Conservation (phyloP, 805 yeast species). For the Diddensiella transvaalensis region DNA sequence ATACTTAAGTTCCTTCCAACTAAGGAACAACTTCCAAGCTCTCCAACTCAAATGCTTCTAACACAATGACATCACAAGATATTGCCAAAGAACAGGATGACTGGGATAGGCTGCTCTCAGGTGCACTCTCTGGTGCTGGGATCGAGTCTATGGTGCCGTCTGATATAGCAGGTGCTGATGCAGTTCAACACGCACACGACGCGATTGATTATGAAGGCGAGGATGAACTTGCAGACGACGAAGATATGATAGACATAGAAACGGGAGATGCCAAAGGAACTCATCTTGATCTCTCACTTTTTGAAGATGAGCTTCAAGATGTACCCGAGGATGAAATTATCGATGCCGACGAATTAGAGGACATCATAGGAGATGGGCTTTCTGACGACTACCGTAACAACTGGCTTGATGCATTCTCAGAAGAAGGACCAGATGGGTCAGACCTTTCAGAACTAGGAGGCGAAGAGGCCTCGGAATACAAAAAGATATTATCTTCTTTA, state of each 20-base stretch:
- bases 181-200: conserved; percentile 77
- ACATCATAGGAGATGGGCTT: conserved; percentile 35
- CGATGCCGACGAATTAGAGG: conserved; percentile 26
- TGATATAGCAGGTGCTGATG: conserved; percentile 42
- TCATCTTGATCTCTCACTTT: conserved; percentile 28
- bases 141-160: conserved; percentile 30
- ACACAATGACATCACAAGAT: conserved; percentile 1
- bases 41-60: background rate
- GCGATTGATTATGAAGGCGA: conserved; percentile 94
- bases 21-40: no score
- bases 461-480: conserved; percentile 35
- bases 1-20: no score
- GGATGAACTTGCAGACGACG: conserved; percentile 93
- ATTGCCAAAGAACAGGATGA: conserved; percentile 32
- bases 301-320: conserved; percentile 15
- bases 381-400: conserved; percentile 27
- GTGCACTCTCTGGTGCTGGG: conserved; percentile 24
- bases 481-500: conserved; percentile 16
- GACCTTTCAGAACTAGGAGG: conserved; percentile 10
- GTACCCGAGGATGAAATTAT: conserved; percentile 16
- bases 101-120: conserved; percentile 30
- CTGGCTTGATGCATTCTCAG: conserved; percentile 36
- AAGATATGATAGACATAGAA: conserved; percentile 33
- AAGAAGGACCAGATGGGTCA: conserved; percentile 24
- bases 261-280: conserved; percentile 24